A percentile compares a stretch with the other conserved stretches of the same genome.
phyloP scores from a whole-genome alignment of 345 rosid species.

The Nephelium lappaceum region DNA sequence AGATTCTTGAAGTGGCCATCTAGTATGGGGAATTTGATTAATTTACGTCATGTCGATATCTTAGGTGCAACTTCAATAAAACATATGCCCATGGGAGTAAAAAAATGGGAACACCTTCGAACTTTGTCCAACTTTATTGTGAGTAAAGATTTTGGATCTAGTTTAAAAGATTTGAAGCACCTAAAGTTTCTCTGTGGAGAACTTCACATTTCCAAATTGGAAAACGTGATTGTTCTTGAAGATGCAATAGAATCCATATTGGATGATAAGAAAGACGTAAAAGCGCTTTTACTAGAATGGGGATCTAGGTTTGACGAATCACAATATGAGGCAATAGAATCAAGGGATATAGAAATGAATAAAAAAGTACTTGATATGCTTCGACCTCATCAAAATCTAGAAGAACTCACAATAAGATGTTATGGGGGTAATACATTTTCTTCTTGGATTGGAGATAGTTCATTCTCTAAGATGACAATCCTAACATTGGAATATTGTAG shows the following conservation, averaged over 20 bases:
- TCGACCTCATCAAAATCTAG: not conserved
- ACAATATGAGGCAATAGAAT: not conserved
- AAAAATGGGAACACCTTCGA: not conserved
- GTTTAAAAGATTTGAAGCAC: not conserved
- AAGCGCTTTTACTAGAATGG: not conserved
- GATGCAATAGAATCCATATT: too few species aligned
- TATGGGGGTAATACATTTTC: not conserved
- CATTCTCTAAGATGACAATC: not conserved
- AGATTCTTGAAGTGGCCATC: not conserved
- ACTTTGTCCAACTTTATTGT: not conserved
- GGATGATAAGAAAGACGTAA: too few species aligned
- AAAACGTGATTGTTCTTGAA: not conserved
- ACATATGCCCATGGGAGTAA: not conserved
- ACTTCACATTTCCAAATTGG: not conserved
- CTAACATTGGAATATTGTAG: not conserved
- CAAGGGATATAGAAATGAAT: not conserved
- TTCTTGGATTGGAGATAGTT: not conserved
- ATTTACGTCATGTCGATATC: constrained; percentile 14
- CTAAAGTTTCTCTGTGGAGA: not conserved
- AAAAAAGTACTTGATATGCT: not conserved
- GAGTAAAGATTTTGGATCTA: not conserved
- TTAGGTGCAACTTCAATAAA: not conserved
- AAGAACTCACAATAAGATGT: not conserved
- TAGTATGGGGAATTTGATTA: not conserved
- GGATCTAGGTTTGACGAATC: not conserved